phyloP scores from a whole-genome alignment of 768 basidiomycete genomes.

The Lyophyllum decastes region DNA sequence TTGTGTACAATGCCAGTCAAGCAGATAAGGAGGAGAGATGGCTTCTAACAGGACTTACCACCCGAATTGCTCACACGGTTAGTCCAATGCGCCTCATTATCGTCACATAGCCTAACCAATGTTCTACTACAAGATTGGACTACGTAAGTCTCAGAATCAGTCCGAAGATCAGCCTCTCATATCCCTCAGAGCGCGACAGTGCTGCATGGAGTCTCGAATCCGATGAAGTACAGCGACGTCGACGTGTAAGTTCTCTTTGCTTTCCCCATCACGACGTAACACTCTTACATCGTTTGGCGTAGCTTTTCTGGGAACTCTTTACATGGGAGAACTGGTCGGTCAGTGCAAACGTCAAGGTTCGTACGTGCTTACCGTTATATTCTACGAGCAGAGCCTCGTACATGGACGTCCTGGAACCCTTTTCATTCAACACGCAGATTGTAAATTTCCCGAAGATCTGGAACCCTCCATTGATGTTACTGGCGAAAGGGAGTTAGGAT shows the following conservation, averaged over 20 bases:
- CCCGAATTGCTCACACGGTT: slow-evolving; percentile 45
- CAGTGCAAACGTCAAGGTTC: slow-evolving; percentile 13
- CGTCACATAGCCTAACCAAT: slow-evolving; percentile 1
- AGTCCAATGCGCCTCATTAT: slow-evolving; percentile 17
- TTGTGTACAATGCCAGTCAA: slow-evolving; percentile 43
- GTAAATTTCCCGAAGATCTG: slow-evolving; percentile 50
- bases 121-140: slow-evolving; percentile 39
- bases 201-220: slow-evolving; percentile 45
- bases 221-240: slow-evolving; percentile 47
- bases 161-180: background rate
- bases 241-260: slow-evolving; percentile 25
- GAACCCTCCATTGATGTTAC: slow-evolving; percentile 28
- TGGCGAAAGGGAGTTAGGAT: slow-evolving; percentile 41
- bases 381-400: slow-evolving; percentile 38
- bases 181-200: slow-evolving; percentile 48
- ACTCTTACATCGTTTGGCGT: slow-evolving; percentile 2
- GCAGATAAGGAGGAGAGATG: slow-evolving; percentile 46
- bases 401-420: slow-evolving; percentile 53
- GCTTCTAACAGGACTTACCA: slow-evolving; percentile 47
- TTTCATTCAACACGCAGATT: slow-evolving; percentile 49
- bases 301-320: slow-evolving; percentile 57
- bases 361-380: background rate
- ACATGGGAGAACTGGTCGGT: slow-evolving; percentile 53
- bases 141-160: slow-evolving; percentile 40
- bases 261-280: background rate